phyloP scores from a whole-genome alignment of 1,139 yeast species.

The Saccharomyces hybrid region DNA sequence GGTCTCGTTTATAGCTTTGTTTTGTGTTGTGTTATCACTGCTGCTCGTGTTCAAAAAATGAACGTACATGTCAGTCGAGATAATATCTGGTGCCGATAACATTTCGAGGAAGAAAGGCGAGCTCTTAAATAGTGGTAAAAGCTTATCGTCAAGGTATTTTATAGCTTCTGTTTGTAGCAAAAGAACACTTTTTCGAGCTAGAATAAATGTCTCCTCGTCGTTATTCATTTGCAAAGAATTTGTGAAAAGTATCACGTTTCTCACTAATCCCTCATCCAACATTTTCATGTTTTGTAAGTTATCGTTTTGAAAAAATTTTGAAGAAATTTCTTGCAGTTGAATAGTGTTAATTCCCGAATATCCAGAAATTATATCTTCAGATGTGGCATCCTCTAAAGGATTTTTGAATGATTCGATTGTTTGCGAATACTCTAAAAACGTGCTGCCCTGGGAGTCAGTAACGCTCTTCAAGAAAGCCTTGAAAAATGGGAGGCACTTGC shows the following conservation, averaged over 20 bases:
- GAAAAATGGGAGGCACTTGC: slow-evolving; percentile 14
- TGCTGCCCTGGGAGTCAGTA: slow-evolving; percentile 11
- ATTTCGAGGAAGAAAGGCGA: slow-evolving; percentile 42
- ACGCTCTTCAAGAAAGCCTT: slow-evolving; percentile 10
- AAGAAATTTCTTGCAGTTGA: slow-evolving; percentile 9
- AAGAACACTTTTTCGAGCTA: slow-evolving; percentile 52
- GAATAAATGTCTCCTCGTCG: slow-evolving; percentile 15
- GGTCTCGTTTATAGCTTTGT: slow-evolving; percentile 3
- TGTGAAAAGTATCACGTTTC: slow-evolving; percentile 12
- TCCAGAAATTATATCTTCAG: slow-evolving; percentile 23
- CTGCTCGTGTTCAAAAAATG: neutral
- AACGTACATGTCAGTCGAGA: neutral
- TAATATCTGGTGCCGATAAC: slow-evolving; percentile 19
- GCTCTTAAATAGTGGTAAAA: slow-evolving; percentile 47
- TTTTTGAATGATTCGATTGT: slow-evolving; percentile 61
- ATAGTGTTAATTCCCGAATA: slow-evolving; percentile 9
- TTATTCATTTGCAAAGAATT: neutral
- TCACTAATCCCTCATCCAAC: slow-evolving; percentile 15
- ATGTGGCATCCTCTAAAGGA: slow-evolving; percentile 53
- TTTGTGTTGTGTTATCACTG: neutral
- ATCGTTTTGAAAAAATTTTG: slow-evolving; percentile 11
- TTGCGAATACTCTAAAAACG: slow-evolving; percentile 51
- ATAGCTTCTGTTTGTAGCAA: slow-evolving; percentile 47
- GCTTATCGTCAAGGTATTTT: slow-evolving; percentile 43
- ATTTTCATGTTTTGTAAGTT: slow-evolving; percentile 10